Percentiles rank a stretch among this genome's conserved stretches.
phyloP scores from a whole-genome alignment of 1,139 yeast species.

The Magnusiomyces tetraspermus region DNA sequence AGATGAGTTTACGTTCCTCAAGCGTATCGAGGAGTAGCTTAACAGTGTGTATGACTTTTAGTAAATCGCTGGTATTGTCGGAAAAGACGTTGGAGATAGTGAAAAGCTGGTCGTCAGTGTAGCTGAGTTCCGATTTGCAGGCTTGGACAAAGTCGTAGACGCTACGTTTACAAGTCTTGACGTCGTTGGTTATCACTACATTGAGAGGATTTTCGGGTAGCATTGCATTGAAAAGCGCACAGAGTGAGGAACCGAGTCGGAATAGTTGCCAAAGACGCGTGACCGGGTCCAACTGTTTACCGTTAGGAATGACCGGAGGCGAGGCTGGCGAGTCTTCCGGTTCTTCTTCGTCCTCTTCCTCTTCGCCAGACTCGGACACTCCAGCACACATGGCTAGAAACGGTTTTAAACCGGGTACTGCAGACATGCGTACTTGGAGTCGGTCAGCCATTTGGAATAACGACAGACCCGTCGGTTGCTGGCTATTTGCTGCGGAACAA shows the following conservation, averaged over 20 bases:
- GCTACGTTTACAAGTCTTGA: conserved; percentile 76
- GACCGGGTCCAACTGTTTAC: conserved; percentile 62
- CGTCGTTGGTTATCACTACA: conserved; percentile 42
- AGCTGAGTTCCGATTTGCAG: conserved; percentile 65
- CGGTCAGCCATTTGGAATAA: conserved; percentile 61
- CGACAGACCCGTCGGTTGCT: too few species aligned
- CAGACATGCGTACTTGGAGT: conserved; percentile 49
- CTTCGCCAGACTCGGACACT: conserved; percentile 1
- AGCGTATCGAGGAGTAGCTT: conserved; percentile 34
- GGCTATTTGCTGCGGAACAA: too few species aligned
- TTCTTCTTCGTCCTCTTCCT: too few species aligned
- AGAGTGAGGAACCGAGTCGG: conserved; percentile 87
- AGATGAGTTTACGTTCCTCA: conserved; percentile 22
- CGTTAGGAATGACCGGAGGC: conserved; percentile 19
- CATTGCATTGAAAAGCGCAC: conserved; percentile 66
- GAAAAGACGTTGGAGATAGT: conserved; percentile 86
- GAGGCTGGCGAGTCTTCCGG: too few species aligned
- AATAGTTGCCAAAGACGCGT: conserved; percentile 82
- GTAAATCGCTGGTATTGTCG: conserved; percentile 67
- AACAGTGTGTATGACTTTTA: conserved; percentile 33
- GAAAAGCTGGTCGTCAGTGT: conserved; percentile 74
- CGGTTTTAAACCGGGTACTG: conserved; percentile 63
- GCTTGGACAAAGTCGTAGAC: conserved; percentile 87
- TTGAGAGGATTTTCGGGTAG: conserved; percentile 31
- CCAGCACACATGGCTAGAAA: conserved; percentile 43